Evolutionary conservation across 148 eudicot genomes (phyloP).

Genomic region (Vaccinium vitisidaea): DNA sequence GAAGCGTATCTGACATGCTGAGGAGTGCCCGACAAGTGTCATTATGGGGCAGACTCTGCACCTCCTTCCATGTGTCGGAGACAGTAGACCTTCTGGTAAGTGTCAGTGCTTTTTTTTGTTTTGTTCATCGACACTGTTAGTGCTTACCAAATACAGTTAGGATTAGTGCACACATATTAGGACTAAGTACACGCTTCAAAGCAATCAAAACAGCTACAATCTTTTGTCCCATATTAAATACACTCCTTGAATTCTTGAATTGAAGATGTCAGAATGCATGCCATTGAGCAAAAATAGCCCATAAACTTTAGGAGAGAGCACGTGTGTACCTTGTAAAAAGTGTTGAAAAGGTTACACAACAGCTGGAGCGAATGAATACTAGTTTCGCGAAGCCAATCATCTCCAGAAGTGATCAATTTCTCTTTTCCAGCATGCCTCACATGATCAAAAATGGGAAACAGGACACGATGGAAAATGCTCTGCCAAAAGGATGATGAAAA

Average conservation of each 20-base stretch:
- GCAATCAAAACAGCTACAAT: background rate
- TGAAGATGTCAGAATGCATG: conserved; percentile 2
- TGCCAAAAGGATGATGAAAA: conserved; percentile 93
- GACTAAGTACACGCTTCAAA: background rate
- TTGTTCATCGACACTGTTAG: too few relatives aligned
- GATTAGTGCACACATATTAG: background rate
- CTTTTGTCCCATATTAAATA: background rate
- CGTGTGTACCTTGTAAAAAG: conserved; percentile 83
- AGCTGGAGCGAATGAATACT: conserved; percentile 93
- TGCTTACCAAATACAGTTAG: background rate
- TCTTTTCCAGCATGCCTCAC: conserved; percentile 91
- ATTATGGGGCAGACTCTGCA: background rate
- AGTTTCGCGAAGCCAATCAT: conserved; percentile 89
- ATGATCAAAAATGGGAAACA: conserved; percentile 96
- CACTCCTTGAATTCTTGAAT: background rate
- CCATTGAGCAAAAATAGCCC: background rate
- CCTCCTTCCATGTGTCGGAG: background rate
- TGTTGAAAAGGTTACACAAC: conserved; percentile 94
- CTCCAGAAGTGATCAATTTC: conserved; percentile 50
- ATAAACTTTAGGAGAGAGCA: conserved; percentile 1
- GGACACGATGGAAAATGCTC: conserved; percentile 82
- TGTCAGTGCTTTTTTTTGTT: background rate
- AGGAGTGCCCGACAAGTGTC: background rate
- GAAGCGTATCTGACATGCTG: background rate
- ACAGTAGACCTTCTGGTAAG: background rate